A percentile compares a stretch with the other conserved stretches of the same genome.
These are phyloP conservation scores for Larix sibirica DNA, from an alignment of 83 land plant genomes.

Conservation along the genomic window DNA sequence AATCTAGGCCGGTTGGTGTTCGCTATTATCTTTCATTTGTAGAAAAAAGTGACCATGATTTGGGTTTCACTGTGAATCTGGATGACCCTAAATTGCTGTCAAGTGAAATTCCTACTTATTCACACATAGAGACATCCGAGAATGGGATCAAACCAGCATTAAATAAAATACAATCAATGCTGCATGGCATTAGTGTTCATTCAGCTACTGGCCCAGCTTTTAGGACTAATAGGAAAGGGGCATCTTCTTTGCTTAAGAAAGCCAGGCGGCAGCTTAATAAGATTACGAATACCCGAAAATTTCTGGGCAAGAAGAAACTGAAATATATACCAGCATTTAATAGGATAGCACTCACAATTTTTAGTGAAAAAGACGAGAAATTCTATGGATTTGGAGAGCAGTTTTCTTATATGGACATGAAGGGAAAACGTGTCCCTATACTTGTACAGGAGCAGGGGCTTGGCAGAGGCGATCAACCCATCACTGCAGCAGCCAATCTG, in stretches of 20 bases:
- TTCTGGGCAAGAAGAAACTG: too few relatives aligned
- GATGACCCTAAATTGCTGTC: conserved; percentile 11
- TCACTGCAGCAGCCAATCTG: conserved; percentile 90
- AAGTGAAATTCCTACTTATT: background rate
- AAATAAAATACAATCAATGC: background rate
- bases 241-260: background rate
- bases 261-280: too few relatives aligned
- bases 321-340: conserved; percentile 34
- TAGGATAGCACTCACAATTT: conserved; percentile 68
- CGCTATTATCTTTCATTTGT: conserved; percentile 33
- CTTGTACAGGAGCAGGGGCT: conserved; percentile 96
- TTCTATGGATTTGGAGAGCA: conserved; percentile 96
- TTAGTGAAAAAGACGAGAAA: conserved; percentile 65
- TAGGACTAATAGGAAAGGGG: background rate
- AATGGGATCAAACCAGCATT: background rate
- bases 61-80: conserved; percentile 32
- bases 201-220: too few relatives aligned
- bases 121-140: background rate
- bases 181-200: too few relatives aligned
- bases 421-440: conserved; percentile 89
- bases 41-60: conserved; percentile 36
- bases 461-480: conserved; percentile 97
- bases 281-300: too few relatives aligned
- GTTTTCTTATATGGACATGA: conserved; percentile 84
- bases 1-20: conserved; percentile 20